Base-by-base conservation (phyloP, 306 rosid genomes). In the Dalbergia oliveri region DNA sequence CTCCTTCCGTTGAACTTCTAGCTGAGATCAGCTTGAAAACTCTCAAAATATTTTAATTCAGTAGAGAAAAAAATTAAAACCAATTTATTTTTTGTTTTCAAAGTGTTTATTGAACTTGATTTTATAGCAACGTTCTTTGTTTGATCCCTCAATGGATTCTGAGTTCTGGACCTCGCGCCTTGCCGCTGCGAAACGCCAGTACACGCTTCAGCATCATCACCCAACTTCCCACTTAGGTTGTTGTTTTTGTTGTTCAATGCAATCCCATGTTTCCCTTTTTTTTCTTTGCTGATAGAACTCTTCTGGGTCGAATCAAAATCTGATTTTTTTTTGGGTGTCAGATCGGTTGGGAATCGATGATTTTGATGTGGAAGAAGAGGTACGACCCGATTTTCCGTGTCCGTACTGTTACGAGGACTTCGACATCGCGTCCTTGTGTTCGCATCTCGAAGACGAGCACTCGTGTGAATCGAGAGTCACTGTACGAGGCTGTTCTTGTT, bases 151-250 rank as follows among this genome's bases (percentile, higher is more conserved):
- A 62, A 94, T 96, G 99, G 99, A 95, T 81, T 85, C 98, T 82
- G 98, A 96, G 71, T 93, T 89, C 84, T 93, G 97, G 99, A 88
- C 97, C 80, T 89, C 99, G 33, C 97, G 98, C 64, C 93, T 93
- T 67, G 97, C 97, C 57, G 98, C 98, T 58, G 98, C 94, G 34
- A 96, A 96, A 88, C 94, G 98, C 76, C 99, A 95, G 53, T 90
- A 89, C 58, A 54, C 87, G 59, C 72, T 88, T 86, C 97, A 90
- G 86, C 90, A 90, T 23, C 91, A 90, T 57, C 91, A 91, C 37
- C 99, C 80, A 81, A 88, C 83, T 83, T 93, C 97, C 68, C 90
- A 88, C 68, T 76, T 90, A 81, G 99, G 98, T 37, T 1, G 31
- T 26, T 26, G 31, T 93, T 56, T 47, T 74, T 83, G 43, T 57